Evolutionary conservation across 2,329 filamentous ascomycete species (phyloP), one percentile per base, ranked within the genome.

Genomic region (Aspergillus caelatus): DNA sequence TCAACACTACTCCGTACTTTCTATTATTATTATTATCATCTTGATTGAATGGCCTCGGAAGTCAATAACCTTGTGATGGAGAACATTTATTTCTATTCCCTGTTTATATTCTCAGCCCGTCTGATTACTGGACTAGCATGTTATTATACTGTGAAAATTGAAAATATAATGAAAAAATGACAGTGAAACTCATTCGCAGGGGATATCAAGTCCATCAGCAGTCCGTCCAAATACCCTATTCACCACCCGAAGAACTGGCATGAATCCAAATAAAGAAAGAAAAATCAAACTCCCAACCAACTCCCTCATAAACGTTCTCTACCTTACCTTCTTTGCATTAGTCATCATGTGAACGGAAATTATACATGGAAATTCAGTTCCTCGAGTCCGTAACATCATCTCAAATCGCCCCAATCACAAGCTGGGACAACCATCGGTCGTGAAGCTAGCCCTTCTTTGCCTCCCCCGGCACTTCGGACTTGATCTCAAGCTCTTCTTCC

Each of bases 81-180:
- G 23, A 23, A 48, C 21, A n/a, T 32, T n/a, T 32, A n/a, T 32
- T 32, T 52, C 28, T 30, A 30, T 52, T 52, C 48, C 28, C 16
- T 6, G 28, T 28, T 34, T 52, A 4, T 30, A 32, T 52, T 34
- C 19, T 26, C 28, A 52, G 28, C 21, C 45, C 45, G 12, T 26
- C 19, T 23, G 11, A 2, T 28, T 28, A 28, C 23, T 12, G 45
- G 21, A 19, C 23, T 14, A 26, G 12, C 45, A 48, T 48, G 6
- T 4, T 48, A 48, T 26, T 8, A 9, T 21, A 48, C 45, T 48
- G 8, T 41, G 39, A 10, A 41, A 41, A 41, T 41, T 26, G 43
- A 48, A 34, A 30, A 62, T 59, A 41, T 19, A 28, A 60, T 58
- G 21, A 67, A 56, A 67, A 52, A 58, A 50, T 58, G 36, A 58